Evolutionary conservation across 164 flowering plant genomes (phyloP), one percentile per base, ranked within the genome.

Genomic region (Vitis labrusca): DNA sequence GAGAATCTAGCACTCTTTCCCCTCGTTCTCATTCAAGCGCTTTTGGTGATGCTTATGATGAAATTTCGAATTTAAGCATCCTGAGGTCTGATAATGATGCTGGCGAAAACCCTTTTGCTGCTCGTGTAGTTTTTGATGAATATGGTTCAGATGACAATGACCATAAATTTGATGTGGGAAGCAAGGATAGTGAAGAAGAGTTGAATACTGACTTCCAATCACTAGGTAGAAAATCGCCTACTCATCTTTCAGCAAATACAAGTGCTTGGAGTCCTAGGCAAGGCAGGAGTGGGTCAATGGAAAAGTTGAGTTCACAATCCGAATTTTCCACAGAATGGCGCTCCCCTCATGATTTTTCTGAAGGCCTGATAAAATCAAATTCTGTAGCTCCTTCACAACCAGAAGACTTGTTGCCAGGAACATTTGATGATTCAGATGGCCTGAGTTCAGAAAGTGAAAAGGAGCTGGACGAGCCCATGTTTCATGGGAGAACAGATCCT

Each of bases 401-500:
- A 65, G 77, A 73, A 69, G 85, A 80, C 55, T 68, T 67, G n/a
- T 49, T 66, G 23, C 76, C 84, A 23, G 82, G 69, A 30, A 53
- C 78, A 50, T 91, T 84, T 80, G 90, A 89, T 81, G 83, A 85
- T 72, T 86, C 85, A 57, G 89, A 88, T 63, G 85, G 78, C 67
- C 73, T 73, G 9, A 62, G 74, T 74, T 86, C 96, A 48, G 90
- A 83, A 59, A 81, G 79, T 76, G 94, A 88, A 52, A 83, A 78
- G 49, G 87, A 81, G 50, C 63, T 65, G 16, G 72, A 70, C 7
- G 71, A 69, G 23, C 65, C 75, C 32, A 61, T 73, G 70, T 56
- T 55, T 57, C 15, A n/a, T 55, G 72, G 57, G 55, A 68, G 44
- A 58, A 60, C 50, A n/a, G 67, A 68, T 16, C 14, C 66, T 15